Evolutionary conservation across 257 asterid species (phyloP), one percentile per base, ranked within the genome.

Genomic region (Solanum commersonii): DNA sequence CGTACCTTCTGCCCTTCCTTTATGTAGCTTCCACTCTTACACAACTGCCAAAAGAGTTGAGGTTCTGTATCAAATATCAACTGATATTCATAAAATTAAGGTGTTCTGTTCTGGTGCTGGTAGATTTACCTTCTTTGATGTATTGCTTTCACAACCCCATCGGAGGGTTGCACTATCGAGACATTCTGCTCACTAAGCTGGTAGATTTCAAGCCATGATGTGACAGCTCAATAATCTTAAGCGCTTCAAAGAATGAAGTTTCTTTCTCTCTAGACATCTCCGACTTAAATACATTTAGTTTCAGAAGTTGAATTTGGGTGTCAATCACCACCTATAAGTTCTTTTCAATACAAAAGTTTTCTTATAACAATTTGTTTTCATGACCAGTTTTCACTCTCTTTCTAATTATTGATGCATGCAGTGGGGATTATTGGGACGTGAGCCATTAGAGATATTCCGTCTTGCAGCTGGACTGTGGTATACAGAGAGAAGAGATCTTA

Each of bases 391-490:
- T 85, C 10, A 5, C 67, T 31, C 87, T 37, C 34, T 46, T 81
- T 81, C 68, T 37, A 49, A 81, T 81, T 46, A 37, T 87, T 84
- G 59, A 35, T 74, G 68, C 83, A 78, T 86, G 77, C 94, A 97
- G 99, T 93, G 96, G 95, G 98, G 99, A 68, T 91, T 97, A 91
- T 91, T 91, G 33, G 98, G 98, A 88, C 96, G 99, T 86, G 99
- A 95, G 88, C 94, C 98, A 65, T 87, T 92, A 82, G 98, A 97
- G 88, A 94, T 97, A 89, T 91, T 91, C 89, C 99, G 99, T 88
- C 98, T 97, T 86, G 95, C 94, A 86, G 98, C 94, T 8, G 99
- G 99, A 70, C 95, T 94, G 87, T 97, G 99, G 99, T 97, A 95
- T 92, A 93, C 98, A 8, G 98, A 96, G 93, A 94, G 99, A 90